Evolutionary conservation across 2,329 filamentous ascomycete species (phyloP), one percentile per base, ranked within the genome.

Genomic region (Claviceps pusilla): DNA sequence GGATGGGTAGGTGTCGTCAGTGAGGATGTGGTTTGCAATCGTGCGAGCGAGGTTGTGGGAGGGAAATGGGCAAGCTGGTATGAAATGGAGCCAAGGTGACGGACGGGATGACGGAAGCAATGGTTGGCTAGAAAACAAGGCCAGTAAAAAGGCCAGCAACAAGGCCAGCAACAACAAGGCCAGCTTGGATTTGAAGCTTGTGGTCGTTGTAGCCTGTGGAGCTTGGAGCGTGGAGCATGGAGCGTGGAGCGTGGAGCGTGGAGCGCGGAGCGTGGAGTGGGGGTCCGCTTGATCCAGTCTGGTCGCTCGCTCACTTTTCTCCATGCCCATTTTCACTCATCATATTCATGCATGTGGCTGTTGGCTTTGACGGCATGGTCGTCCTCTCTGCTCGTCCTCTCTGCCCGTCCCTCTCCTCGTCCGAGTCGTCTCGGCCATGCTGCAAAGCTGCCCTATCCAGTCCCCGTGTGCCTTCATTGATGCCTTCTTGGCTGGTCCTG

Each of bases 91-190:
- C 42, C 42, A 55, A 42, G 54, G 53, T 52, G 54, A 54, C 52
- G 42, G 54, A 54, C 52, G 42, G 49, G 54, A 52, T 56, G 56
- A 56, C 56, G 55, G 45, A 55, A 47, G 57, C 53, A 57, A 52
- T 56, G 55, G 52, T 56, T 56, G 55, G 55, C 49, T 52, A 51
- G 55, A 37, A 10, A 19, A n/a, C 24, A 24, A 24, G 24, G 24
- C 24, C 24, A 24, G 24, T 24, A 24, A 24, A 2, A 24, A 24
- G 24, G 24, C 24, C 24, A 24, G 24, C 24, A 24, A 24, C 24
- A 24, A 24, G 39, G 39, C 39, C 29, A 48, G 47, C 37, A n/a
- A n/a, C 24, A 24, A 24, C 24, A 24, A 24, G 39, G 39, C 39
- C 29, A 48, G 47, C 37, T 52, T 29, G 54, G 50, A 48, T 46